Conservation (phyloP, 1,284 basidiomycete genomes). For the Boletus holoroseus region DNA sequence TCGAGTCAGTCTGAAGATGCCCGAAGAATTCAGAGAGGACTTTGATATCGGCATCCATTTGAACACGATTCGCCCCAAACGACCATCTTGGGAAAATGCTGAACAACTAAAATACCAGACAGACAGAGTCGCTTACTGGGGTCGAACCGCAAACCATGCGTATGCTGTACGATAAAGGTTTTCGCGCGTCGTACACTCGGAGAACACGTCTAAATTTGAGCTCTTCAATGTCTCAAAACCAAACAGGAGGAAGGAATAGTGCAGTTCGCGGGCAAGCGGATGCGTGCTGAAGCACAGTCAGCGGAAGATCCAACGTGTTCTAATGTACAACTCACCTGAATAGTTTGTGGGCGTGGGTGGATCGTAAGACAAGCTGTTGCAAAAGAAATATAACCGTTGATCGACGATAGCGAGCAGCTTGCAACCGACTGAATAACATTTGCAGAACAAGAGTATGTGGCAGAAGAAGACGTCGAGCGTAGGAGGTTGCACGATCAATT, state of each 20-base stretch:
- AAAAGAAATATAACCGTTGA: conserved; percentile 83
- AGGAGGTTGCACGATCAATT: conserved; percentile 69
- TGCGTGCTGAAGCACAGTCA: conserved; percentile 62
- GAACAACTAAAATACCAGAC: neutral
- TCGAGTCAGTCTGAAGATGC: conserved; percentile 69
- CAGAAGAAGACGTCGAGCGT: conserved; percentile 70
- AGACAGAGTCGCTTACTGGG: conserved; percentile 57
- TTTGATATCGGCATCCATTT: conserved; percentile 85
- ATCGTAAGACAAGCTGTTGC: conserved; percentile 78
- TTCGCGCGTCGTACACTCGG: conserved; percentile 76
- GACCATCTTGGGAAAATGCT: conserved; percentile 66
- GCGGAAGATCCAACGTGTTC: neutral
- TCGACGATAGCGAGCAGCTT: conserved; percentile 87
- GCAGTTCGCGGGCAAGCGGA: conserved; percentile 82
- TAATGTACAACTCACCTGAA: conserved; percentile 57
- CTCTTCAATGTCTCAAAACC: conserved; percentile 91
- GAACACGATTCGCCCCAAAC: conserved; percentile 87
- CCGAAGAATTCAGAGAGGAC: conserved; percentile 80
- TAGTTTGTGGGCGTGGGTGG: conserved; percentile 57
- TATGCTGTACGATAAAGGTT: conserved; percentile 77
- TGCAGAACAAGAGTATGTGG: conserved; percentile 86
- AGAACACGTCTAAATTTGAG: conserved; percentile 78
- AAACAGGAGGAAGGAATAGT: conserved; percentile 87
- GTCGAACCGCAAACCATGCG: conserved; percentile 87
- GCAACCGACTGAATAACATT: conserved; percentile 88